These are phyloP conservation scores for Globisporangium carolinianum DNA, from an alignment of 352 stramenopile species.

Conservation along the genomic window DNA sequence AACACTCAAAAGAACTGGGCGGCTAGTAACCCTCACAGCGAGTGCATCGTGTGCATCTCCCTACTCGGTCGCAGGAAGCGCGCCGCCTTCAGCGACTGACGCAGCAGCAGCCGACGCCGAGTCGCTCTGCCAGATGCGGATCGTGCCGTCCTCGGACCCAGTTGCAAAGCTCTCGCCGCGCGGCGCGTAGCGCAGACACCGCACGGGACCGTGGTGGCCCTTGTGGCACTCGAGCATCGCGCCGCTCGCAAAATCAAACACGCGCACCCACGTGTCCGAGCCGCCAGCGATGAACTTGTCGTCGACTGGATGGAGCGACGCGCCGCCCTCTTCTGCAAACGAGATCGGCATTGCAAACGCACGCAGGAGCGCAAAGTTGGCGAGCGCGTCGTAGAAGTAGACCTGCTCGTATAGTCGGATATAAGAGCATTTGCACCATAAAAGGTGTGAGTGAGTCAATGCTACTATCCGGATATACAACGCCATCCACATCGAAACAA, in stretches of 20 bases:
- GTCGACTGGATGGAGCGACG: conserved; percentile 80
- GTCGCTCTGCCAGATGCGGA: conserved; percentile 93
- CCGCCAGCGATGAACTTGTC: conserved; percentile 88
- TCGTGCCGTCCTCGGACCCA: conserved; percentile 96
- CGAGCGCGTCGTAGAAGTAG: conserved; percentile 88
- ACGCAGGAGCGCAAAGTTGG: conserved; percentile 58
- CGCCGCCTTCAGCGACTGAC: conserved; percentile 41
- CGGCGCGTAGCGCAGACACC: conserved; percentile 94
- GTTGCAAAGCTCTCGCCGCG: conserved; percentile 92
- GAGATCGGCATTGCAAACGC: conserved; percentile 80
- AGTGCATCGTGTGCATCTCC: too few species aligned
- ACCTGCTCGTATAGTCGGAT: conserved; percentile 40
- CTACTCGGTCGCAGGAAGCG: conserved; percentile 4
- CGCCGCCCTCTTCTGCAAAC: conserved; percentile 90
- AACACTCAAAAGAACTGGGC: too few species aligned
- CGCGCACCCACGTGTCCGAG: conserved; percentile 95
- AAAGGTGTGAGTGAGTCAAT: too few species aligned
- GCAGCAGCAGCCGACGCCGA: conserved; percentile 53
- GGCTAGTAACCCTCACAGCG: too few species aligned
- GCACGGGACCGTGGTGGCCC: conserved; percentile 96
- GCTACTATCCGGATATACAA: too few species aligned
- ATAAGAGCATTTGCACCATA: too few species aligned
- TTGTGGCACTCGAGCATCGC: conserved; percentile 95
- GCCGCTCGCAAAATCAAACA: conserved; percentile 92
- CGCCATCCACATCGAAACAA: neutral